Evolutionary conservation across 306 rosid genomes (phyloP).

Genomic region (Senna siamea): DNA sequence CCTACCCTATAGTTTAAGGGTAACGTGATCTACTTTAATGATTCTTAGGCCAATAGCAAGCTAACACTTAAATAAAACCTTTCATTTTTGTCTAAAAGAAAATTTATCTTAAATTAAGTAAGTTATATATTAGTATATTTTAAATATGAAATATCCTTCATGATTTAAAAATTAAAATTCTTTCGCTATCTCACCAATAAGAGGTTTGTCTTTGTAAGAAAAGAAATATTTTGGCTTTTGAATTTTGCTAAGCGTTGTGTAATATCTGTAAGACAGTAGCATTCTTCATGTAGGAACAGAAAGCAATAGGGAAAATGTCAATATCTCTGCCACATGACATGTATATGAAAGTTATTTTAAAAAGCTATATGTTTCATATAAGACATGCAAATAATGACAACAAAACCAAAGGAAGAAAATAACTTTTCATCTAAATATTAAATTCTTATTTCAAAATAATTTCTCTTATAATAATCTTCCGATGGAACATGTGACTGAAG

Average conservation of each 20-base stretch:
- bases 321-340: constrained; percentile 12
- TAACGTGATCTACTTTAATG: constrained; percentile 18
- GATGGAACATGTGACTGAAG: constrained; percentile 16
- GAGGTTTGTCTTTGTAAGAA: constrained; percentile 28
- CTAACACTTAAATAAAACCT: neutral
- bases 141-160: too few species aligned
- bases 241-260: constrained; percentile 32
- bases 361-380: constrained; percentile 36
- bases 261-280: constrained; percentile 11
- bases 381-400: constrained; percentile 47
- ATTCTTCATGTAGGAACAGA: constrained; percentile 14
- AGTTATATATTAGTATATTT: too few species aligned
- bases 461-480: too few species aligned
- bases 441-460: constrained; percentile 12
- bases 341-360: constrained; percentile 20
- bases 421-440: constrained; percentile 34
- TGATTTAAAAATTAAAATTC: too few species aligned
- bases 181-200: neutral
- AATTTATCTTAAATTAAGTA: too few species aligned
- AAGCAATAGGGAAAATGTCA: constrained; percentile 18
- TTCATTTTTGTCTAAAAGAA: neutral
- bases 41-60: constrained; percentile 17
- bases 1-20: neutral
- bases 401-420: constrained; percentile 34
- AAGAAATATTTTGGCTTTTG: constrained; percentile 27